Base-by-base conservation (phyloP, 371 early-diverging fungal genomes). In the Lichtheimia corymbifera region DNA sequence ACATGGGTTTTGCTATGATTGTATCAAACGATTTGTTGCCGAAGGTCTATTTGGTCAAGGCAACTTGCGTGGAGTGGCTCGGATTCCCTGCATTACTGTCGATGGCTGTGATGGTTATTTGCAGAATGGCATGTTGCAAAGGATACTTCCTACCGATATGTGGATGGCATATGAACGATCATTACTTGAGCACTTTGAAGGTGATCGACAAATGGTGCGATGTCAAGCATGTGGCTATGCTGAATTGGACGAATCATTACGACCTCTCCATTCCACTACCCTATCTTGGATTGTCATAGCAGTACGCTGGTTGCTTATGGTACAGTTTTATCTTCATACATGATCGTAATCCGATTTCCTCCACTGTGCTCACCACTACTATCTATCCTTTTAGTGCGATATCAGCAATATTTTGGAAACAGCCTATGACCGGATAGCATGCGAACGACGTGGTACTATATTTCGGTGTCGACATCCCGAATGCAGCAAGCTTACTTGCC, bases 11-110 rank as follows among this genome's bases (percentile, higher is more conserved):
- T 85, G 85, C 64, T 64, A 75, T 45, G 68, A 59, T 1, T 83
- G 87, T 59, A 58, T 87, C 7, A 56, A 53, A 5, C 72, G 58
- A 7, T 79, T 71, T 40, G 63, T 87, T 3, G 60, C 71, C 5
- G 86, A 83, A 61, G 83, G 84, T 0, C 51, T 86, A 12, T 86
- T 83, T 67, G 88, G 85, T 2, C 82, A 84, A 60, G 87, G 84
- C 2, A 51, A 68, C n/a, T 53, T 88, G 43, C 74, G 84, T 6
- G 83, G 79, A 3, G 67, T 64, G 24, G 45, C 67, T 4, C 59
- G 78, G 4, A 67, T 65, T 18, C 58, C 72, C 2, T 82, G 83
- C 41, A 84, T 83, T 22, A 66, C 79, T 2, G 77, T 79, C n/a
- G 64, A 61, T 0, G 65, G 67, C 9, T 65, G 55, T 0, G 40